A percentile compares a stretch with the other conserved stretches of the same genome.
phyloP scores from a whole-genome alignment of 202 grass and related monocot genomes.

The Digitaria exilis region DNA sequence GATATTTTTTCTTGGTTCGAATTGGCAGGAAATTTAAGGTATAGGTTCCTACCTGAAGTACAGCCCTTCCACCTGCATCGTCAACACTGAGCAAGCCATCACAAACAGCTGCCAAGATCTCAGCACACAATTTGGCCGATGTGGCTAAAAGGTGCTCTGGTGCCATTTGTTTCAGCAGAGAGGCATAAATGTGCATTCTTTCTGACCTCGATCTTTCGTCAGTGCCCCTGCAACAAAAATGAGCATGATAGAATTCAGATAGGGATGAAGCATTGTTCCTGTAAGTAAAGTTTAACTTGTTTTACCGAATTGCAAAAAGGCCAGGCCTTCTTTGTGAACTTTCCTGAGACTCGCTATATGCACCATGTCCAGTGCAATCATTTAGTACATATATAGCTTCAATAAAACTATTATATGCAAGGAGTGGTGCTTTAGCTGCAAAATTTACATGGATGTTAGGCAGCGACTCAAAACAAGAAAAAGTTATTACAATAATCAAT shows the following conservation, averaged over 20 bases:
- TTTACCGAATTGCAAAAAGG: conserved; percentile 76
- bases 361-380: conserved; percentile 51
- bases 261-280: conserved; percentile 3
- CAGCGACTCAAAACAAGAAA: conserved; percentile 20
- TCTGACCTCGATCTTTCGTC: conserved; percentile 76
- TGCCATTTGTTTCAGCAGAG: conserved; percentile 97
- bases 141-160: conserved; percentile 97
- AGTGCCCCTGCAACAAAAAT: conserved; percentile 64
- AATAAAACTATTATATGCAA: conserved; percentile 99
- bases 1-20: no score
- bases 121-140: conserved; percentile 90
- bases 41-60: conserved; percentile 71
- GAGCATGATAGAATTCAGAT: conserved; percentile 2
- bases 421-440: conserved; percentile 92
- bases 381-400: conserved; percentile 95
- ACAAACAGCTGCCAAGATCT: conserved; percentile 91
- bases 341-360: conserved; percentile 53
- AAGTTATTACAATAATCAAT: conserved; percentile 13
- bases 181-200: conserved; percentile 91
- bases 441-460: conserved; percentile 40
- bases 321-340: conserved; percentile 47
- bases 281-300: not conserved
- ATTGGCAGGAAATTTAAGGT: not conserved
- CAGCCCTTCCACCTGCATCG: conserved; percentile 70
- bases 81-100: conserved; percentile 90